Percentiles rank a stretch among this genome's conserved stretches.
These are phyloP conservation scores for Microdochium paspali DNA, from an alignment of 2,329 filamentous ascomycete species.

Conservation along the genomic window DNA sequence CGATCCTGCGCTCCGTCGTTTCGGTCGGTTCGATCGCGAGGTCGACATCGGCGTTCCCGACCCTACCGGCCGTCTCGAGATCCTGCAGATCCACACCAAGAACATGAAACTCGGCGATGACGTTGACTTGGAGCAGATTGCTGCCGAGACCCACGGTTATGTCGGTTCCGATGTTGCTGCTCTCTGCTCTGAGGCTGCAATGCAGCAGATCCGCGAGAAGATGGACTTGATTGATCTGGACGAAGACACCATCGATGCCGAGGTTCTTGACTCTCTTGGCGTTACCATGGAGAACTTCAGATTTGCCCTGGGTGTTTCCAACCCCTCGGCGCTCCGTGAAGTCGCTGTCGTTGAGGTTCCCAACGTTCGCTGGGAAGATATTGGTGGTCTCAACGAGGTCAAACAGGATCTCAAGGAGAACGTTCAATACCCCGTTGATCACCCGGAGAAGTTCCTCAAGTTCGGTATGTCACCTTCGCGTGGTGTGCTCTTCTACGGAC, in stretches of 20 bases:
- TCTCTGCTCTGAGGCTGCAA: slow-evolving; percentile 96
- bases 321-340: slow-evolving; percentile 96
- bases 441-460: slow-evolving; percentile 99
- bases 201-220: slow-evolving; percentile 99
- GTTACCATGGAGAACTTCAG: slow-evolving; percentile 99
- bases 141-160: slow-evolving; percentile 96
- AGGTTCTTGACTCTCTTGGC: slow-evolving; percentile 94
- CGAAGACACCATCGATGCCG: slow-evolving; percentile 97
- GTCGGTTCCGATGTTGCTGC: slow-evolving; percentile 98
- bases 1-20: slow-evolving; percentile 92
- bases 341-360: slow-evolving; percentile 98
- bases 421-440: slow-evolving; percentile 97
- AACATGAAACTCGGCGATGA: slow-evolving; percentile 99
- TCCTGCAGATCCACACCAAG: slow-evolving; percentile 99
- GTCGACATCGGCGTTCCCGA: slow-evolving; percentile 98
- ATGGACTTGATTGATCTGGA: slow-evolving; percentile 99
- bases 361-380: slow-evolving; percentile 99
- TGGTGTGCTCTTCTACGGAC: slow-evolving; percentile 97
- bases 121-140: slow-evolving; percentile 93
- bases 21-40: slow-evolving; percentile 97
- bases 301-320: slow-evolving; percentile 94
- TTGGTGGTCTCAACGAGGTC: slow-evolving; percentile 95
- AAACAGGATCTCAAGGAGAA: slow-evolving; percentile 99
- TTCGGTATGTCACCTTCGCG: slow-evolving; percentile 96
- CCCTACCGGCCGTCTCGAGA: slow-evolving; percentile 96